Conservation (phyloP, 2,329 filamentous ascomycete species). For the Ophiocordyceps sinensis region DNA sequence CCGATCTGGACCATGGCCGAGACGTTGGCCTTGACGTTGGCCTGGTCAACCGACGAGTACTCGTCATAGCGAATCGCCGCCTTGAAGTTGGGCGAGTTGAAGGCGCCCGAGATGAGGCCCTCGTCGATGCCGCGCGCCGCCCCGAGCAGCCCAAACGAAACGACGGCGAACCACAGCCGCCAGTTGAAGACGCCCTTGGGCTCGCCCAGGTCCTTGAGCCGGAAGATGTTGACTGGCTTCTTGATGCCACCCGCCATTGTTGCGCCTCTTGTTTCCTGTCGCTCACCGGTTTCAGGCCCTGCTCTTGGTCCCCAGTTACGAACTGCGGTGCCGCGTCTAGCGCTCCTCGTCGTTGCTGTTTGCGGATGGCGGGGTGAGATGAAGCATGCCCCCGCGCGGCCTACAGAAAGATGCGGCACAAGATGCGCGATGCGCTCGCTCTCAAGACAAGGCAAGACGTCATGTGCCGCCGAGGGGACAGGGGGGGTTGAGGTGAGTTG, state of each 20-base stretch:
- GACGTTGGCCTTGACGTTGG: conserved; percentile 62
- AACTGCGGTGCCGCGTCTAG: too few species aligned
- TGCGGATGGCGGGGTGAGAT: too few species aligned
- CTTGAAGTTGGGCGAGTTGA: conserved; percentile 52
- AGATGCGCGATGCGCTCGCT: too few species aligned
- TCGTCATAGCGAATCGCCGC: conserved; percentile 39
- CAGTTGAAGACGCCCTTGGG: conserved; percentile 63
- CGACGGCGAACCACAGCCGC: conserved; percentile 62
- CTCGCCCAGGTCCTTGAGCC: conserved; percentile 46
- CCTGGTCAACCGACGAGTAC: conserved; percentile 36
- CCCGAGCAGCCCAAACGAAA: conserved; percentile 62
- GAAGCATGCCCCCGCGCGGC: too few species aligned
- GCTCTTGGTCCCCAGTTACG: too few species aligned
- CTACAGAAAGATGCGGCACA: too few species aligned
- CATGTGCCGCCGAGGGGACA: too few species aligned
- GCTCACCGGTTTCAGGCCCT: too few species aligned
- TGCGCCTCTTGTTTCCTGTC: too few species aligned
- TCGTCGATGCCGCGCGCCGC: conserved; percentile 70
- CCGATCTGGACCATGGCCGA: conserved; percentile 73
- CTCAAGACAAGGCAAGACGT: too few species aligned
- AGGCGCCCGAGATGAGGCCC: conserved; percentile 60
- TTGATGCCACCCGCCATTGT: conserved; percentile 35
- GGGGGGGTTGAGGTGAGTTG: too few species aligned
- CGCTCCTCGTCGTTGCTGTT: too few species aligned
- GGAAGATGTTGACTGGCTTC: conserved; percentile 49